A percentile compares a stretch with the other conserved stretches of the same genome.
Conservation (phyloP, 306 rosid species). For the Pyrus pyrifolia region DNA sequence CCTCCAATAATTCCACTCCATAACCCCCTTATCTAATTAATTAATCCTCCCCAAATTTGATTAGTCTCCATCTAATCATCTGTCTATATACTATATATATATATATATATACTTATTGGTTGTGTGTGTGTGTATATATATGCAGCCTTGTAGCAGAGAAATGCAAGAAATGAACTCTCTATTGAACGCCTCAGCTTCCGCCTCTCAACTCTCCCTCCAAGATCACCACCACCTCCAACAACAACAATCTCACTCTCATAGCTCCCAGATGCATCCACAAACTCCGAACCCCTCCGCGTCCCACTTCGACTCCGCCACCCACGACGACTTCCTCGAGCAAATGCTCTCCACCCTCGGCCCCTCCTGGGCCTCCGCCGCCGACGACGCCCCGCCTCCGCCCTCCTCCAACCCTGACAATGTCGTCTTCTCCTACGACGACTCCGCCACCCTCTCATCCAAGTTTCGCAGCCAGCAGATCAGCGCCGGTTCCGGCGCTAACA, state of each 20-base stretch:
- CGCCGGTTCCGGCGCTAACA: slow-evolving; percentile 16
- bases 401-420: slow-evolving; percentile 14
- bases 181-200: slow-evolving; percentile 23
- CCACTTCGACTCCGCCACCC: slow-evolving; percentile 45
- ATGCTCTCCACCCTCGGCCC: slow-evolving; percentile 66
- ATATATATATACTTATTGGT: neutral
- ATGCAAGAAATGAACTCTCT: slow-evolving; percentile 60
- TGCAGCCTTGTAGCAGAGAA: slow-evolving; percentile 65
- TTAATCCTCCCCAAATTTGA: neutral
- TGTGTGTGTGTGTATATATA: slow-evolving; percentile 12
- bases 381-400: slow-evolving; percentile 9
- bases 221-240: slow-evolving; percentile 34
- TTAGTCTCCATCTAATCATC: neutral
- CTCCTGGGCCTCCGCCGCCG: slow-evolving; percentile 50
- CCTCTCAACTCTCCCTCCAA: slow-evolving; percentile 48
- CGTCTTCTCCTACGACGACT: slow-evolving; percentile 46
- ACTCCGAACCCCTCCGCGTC: neutral
- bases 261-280: slow-evolving; percentile 29
- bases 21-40: neutral
- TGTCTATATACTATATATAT: neutral
- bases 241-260: neutral
- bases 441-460: slow-evolving; percentile 51
- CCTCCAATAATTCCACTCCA: neutral
- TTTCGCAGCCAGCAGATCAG: slow-evolving; percentile 72
- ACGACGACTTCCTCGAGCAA: slow-evolving; percentile 88